Evolutionary conservation across 1,284 basidiomycete genomes (phyloP), one percentile per base, ranked within the genome.

Genomic region (Boletus chippewaensis): DNA sequence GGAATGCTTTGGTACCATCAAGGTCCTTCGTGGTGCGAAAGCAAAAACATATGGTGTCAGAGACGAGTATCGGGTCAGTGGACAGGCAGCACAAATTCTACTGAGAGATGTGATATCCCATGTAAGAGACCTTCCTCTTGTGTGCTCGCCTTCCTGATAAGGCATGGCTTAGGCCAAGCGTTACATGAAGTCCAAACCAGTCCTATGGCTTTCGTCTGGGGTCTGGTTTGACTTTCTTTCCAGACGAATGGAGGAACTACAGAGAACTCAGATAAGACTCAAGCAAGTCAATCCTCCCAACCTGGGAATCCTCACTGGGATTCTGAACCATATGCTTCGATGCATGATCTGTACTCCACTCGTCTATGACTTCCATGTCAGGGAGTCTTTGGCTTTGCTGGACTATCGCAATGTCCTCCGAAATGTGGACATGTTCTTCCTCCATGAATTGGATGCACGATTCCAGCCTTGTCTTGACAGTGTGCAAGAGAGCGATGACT

Each of bases 281-380:
- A 16, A 34, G 32, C 13, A 34, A 3, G 5, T 34, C 0, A 45
- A 58, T n/a, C 50, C 53, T 2, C 39, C 48, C 0, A 58, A 59
- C 5, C 38, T 54, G 1, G 56, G 48, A 2, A 45, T 47, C 8
- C 15, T 57, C 0, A 61, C 53, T n/a, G 49, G 50, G 0, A 49
- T 57, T 12, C 6, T 57, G 0, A 45, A 42, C n/a, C 45, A 60
- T 16, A 55, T 61, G 55, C 32, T 61, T 0, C 12, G 22, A 0
- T 49, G 35, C 28, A 52, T 15, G 2, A 34, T 34, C 1, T 38
- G 26, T 1, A 58, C 53, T 0, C 42, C 52, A 1, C 41, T 52
- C 2, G 3, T 52, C 0, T 49, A 31, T 41, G 45, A 59, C 8
- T 47, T 34, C 3, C 46, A 60, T 53, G 31, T 61, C 0, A 34